Evolutionary conservation across 2,329 filamentous ascomycete genomes (phyloP).

Genomic region (Aspergillus awamori): DNA sequence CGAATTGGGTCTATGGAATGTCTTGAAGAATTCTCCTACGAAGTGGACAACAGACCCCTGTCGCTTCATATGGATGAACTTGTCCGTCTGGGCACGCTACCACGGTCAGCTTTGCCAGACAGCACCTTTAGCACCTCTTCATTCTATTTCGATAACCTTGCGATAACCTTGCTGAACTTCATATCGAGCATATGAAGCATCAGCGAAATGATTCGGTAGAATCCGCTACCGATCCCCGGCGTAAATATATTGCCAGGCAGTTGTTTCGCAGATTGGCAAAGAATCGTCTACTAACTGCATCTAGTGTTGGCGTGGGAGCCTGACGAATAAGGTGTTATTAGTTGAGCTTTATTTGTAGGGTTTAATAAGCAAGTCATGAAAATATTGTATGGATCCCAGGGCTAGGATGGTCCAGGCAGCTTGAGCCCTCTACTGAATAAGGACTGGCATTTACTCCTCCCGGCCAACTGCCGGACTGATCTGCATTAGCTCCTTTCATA

Average conservation of each 20-base stretch:
- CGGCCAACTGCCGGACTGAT: no score
- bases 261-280: slow-evolving; percentile 26
- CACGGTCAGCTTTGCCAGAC: slow-evolving; percentile 21
- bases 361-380: no score
- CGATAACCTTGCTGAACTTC: slow-evolving; percentile 43
- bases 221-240: slow-evolving; percentile 26
- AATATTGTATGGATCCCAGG: no score
- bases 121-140: slow-evolving; percentile 35
- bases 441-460: no score
- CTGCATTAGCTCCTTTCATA: no score
- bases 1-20: slow-evolving; percentile 46
- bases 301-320: not conserved
- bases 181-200: slow-evolving; percentile 44
- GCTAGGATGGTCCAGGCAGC: no score
- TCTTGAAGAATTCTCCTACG: slow-evolving; percentile 23
- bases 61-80: slow-evolving; percentile 50
- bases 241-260: slow-evolving; percentile 25
- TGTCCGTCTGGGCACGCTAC: slow-evolving; percentile 28
- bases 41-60: slow-evolving; percentile 40
- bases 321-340: not conserved
- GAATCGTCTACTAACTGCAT: slow-evolving; percentile 20
- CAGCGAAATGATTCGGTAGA: slow-evolving; percentile 45
- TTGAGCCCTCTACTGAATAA: no score
- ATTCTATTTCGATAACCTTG: slow-evolving; percentile 45
- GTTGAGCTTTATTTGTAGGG: no score